Percentiles rank a stretch among this genome's conserved stretches.
phyloP scores from a whole-genome alignment of 352 stramenopile genomes.

The Phytopythium ostracodes region DNA sequence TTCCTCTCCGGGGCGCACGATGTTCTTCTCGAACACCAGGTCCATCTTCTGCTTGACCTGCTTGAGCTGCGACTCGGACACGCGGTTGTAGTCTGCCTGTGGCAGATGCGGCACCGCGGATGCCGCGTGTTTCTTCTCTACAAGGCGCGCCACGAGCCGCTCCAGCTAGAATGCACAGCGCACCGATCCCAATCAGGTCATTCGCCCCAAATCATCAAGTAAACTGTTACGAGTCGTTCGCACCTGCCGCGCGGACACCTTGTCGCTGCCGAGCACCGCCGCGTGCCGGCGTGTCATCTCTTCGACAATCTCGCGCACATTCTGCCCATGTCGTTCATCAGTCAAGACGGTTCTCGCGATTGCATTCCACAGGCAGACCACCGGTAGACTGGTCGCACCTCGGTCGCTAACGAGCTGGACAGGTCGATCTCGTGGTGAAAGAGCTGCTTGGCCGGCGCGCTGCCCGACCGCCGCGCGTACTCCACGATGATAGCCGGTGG shows the following conservation, averaged over 20 bases:
- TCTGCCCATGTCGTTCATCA: slow-evolving; percentile 11
- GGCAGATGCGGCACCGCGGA: slow-evolving; percentile 21
- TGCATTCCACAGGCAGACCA: no score
- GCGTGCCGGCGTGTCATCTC: slow-evolving; percentile 36
- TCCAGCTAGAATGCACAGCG: slow-evolving; percentile 27
- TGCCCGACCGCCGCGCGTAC: slow-evolving; percentile 28
- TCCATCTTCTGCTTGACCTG: slow-evolving; percentile 75
- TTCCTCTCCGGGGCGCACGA: slow-evolving; percentile 45
- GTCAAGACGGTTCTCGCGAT: not conserved
- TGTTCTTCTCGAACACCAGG: slow-evolving; percentile 57
- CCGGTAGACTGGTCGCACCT: slow-evolving; percentile 9
- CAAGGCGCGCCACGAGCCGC: slow-evolving; percentile 41
- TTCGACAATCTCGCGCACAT: slow-evolving; percentile 26
- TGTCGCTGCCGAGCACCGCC: slow-evolving; percentile 31
- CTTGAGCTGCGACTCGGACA: slow-evolving; percentile 67
- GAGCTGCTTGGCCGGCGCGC: slow-evolving; percentile 19
- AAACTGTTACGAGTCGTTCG: no score
- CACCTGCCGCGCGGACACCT: slow-evolving; percentile 47
- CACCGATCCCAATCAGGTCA: no score
- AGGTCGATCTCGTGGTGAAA: slow-evolving; percentile 68
- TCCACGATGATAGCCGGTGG: slow-evolving; percentile 59
- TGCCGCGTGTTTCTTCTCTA: slow-evolving; percentile 16
- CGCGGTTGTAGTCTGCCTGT: slow-evolving; percentile 73
- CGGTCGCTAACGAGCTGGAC: slow-evolving; percentile 11
- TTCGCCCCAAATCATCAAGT: not conserved